Evolutionary conservation across 805 yeast species (phyloP).

Genomic region (Lipomyces mesembrius): DNA sequence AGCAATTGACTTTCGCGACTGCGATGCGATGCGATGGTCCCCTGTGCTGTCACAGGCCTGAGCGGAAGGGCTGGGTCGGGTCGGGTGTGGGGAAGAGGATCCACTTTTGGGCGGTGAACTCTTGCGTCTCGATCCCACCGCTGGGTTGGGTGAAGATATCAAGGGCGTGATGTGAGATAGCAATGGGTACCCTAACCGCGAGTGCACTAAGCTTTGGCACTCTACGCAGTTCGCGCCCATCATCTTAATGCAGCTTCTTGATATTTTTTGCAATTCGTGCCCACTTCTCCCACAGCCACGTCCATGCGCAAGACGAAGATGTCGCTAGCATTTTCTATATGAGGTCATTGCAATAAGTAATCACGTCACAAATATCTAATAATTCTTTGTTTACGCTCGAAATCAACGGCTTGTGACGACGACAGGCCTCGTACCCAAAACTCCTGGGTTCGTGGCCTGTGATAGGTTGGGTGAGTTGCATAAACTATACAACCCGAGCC

Average conservation of each 20-base stretch:
- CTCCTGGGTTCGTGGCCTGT: neutral
- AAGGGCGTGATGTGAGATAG: neutral
- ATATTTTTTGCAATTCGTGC: neutral
- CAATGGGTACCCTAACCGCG: neutral
- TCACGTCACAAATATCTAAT: neutral
- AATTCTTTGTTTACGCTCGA: no score
- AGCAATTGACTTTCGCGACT: slow-evolving; percentile 3
- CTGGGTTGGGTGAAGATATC: neutral
- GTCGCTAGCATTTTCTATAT: neutral
- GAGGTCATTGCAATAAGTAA: neutral
- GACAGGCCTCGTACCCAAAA: neutral
- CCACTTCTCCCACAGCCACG: neutral
- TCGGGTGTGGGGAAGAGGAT: slow-evolving; percentile 1
- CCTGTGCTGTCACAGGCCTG: neutral
- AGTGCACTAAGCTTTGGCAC: no score
- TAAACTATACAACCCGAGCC: neutral
- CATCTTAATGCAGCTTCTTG: neutral
- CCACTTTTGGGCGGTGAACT: neutral
- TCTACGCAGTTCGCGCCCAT: no score
- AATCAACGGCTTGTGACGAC: no score
- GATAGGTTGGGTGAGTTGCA: neutral
- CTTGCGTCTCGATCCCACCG: neutral
- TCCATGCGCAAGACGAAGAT: neutral
- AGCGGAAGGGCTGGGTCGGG: neutral
- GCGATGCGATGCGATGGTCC: slow-evolving; percentile 1